Conservation (phyloP, 148 eudicot species). For the Chenopodium berlandieri region DNA sequence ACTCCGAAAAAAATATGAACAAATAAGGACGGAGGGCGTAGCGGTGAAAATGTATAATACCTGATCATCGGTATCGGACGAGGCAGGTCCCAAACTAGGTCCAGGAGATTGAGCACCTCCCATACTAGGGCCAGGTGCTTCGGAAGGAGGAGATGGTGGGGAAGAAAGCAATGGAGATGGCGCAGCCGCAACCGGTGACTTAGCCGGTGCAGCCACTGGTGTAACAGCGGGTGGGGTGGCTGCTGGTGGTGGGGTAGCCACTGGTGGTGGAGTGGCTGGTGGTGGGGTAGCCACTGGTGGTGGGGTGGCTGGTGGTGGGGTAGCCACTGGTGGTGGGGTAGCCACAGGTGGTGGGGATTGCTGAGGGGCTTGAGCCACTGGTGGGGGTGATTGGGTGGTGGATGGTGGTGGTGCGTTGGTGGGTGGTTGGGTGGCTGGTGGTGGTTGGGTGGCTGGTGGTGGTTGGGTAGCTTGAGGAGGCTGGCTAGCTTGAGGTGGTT, state of each 20-base stretch:
- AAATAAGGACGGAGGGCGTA: no score
- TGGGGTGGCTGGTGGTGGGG: conserved; percentile 11
- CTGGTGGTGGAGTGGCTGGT: conserved; percentile 17
- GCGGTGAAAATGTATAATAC: background rate
- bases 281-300: conserved; percentile 19
- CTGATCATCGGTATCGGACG: conserved; percentile 14
- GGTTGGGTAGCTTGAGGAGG: background rate
- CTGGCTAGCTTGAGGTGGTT: conserved; percentile 3
- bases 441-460: background rate
- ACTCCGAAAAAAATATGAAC: background rate
- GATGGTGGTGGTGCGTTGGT: conserved; percentile 6
- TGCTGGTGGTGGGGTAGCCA: conserved; percentile 9
- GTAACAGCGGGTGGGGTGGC: conserved; percentile 18
- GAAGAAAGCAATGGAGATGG: conserved; percentile 10
- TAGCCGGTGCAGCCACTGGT: conserved; percentile 4
- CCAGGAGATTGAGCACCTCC: conserved; percentile 7
- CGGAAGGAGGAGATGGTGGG: conserved; percentile 22
- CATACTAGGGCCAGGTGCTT: conserved; percentile 18
- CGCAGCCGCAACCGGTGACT: background rate
- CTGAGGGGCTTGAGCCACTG: background rate
- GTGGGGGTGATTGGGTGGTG: background rate
- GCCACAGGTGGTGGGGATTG: conserved; percentile 5
- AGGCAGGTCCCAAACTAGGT: background rate
- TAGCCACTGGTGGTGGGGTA: conserved; percentile 5
- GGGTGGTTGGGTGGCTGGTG: conserved; percentile 12